These are phyloP conservation scores for Arthrobotrys sphaeroides DNA, from an alignment of 2,329 filamentous ascomycete genomes.

Conservation along the genomic window DNA sequence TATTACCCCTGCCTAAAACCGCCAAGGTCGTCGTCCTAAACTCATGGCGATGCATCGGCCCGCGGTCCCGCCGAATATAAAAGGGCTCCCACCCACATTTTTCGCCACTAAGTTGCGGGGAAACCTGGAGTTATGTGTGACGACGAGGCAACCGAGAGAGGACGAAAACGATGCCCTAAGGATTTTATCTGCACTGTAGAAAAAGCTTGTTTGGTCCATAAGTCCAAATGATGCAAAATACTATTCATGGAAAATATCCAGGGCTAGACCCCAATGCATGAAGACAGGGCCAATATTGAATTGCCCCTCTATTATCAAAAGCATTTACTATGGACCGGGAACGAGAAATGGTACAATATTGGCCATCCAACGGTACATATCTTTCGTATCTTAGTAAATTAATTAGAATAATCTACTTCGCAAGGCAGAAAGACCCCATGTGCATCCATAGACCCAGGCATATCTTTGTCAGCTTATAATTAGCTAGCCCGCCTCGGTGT, in stretches of 20 bases:
- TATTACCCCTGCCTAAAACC: neutral
- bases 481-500: no score
- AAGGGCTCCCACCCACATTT: neutral
- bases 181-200: neutral
- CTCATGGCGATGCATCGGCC: conserved; percentile 1
- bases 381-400: no score
- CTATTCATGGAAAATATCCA: conserved; percentile 15
- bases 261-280: no score
- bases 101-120: conserved; percentile 14
- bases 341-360: no score
- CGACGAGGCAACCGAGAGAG: neutral
- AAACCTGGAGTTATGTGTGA: neutral
- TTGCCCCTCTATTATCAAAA: no score
- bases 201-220: conserved; percentile 19
- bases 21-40: neutral
- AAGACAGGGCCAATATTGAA: no score
- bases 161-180: neutral
- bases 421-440: no score
- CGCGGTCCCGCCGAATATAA: conserved; percentile 14
- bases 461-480: no score
- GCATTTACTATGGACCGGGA: no score
- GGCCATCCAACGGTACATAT: no score
- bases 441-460: neutral
- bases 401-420: no score
- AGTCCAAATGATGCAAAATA: neutral